Conservation (phyloP, 306 rosid genomes). For the Myrica gale region DNA sequence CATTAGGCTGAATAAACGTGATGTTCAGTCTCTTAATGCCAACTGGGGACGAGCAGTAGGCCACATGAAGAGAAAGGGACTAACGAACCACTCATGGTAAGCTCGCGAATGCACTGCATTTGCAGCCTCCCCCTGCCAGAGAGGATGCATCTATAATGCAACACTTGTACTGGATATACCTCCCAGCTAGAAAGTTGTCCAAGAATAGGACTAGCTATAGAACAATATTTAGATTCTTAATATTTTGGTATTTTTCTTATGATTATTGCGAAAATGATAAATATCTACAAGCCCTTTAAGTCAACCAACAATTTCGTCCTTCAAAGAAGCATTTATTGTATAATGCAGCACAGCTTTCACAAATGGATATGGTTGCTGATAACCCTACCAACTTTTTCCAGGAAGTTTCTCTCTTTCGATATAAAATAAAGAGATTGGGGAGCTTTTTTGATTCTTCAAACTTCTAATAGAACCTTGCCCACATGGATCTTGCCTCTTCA, state of each 20-base stretch:
- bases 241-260: neutral
- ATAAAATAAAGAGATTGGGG: conserved; percentile 13
- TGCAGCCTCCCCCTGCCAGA: neutral
- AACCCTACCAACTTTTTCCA: conserved; percentile 24
- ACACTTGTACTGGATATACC: neutral
- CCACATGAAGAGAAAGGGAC: neutral
- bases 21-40: neutral
- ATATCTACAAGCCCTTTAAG: neutral
- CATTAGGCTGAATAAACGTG: neutral
- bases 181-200: neutral
- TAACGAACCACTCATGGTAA: neutral
- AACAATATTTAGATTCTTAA: neutral
- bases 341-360: neutral
- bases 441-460: conserved; percentile 26
- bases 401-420: conserved; percentile 31
- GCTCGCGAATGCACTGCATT: neutral
- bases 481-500: conserved; percentile 75
- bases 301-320: conserved; percentile 3
- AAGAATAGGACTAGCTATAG: neutral
- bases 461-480: conserved; percentile 27
- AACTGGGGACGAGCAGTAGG: too few species aligned
- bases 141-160: neutral
- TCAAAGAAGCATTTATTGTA: neutral
- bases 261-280: neutral
- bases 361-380: neutral